Evolutionary conservation across 768 basidiomycete genomes (phyloP).

Genomic region (Calocera viscosa): DNA sequence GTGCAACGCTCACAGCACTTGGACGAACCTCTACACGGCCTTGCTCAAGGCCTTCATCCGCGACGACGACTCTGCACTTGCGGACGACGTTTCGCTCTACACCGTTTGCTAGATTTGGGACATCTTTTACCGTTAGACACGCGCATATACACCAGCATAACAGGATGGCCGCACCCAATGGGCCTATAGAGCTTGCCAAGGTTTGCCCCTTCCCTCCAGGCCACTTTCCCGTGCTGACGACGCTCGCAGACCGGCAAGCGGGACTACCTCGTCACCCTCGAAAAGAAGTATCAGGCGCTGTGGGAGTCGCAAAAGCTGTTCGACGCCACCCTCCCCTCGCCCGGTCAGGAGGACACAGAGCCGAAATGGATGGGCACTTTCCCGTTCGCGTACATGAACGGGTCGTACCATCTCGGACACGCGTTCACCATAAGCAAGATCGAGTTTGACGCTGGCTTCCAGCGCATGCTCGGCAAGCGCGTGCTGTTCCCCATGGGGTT

Average conservation of each 20-base stretch:
- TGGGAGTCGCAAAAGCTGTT: slow-evolving; percentile 74
- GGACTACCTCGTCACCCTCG: slow-evolving; percentile 71
- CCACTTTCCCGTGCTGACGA: neutral
- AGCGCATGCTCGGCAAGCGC: slow-evolving; percentile 87
- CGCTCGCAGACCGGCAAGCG: slow-evolving; percentile 74
- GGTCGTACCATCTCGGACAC: slow-evolving; percentile 90
- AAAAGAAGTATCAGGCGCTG: slow-evolving; percentile 68
- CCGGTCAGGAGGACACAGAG: slow-evolving; percentile 37
- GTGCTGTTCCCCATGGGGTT: slow-evolving; percentile 95
- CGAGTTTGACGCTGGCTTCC: slow-evolving; percentile 90
- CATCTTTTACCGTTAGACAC: neutral
- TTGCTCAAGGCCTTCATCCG: neutral
- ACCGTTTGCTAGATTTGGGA: neutral
- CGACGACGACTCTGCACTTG: neutral
- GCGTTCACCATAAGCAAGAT: slow-evolving; percentile 97
- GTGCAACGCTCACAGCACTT: neutral
- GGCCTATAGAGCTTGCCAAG: slow-evolving; percentile 16
- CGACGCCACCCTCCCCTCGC: slow-evolving; percentile 68
- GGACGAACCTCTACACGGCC: neutral
- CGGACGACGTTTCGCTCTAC: neutral
- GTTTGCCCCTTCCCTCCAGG: neutral
- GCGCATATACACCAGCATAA: neutral
- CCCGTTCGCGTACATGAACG: slow-evolving; percentile 98
- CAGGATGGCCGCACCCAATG: neutral
- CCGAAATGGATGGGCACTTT: slow-evolving; percentile 98